A percentile compares a stretch with the other conserved stretches of the same genome.
Conservation (phyloP, 495 filamentous ascomycete species). For the Penicillium desertorum region DNA sequence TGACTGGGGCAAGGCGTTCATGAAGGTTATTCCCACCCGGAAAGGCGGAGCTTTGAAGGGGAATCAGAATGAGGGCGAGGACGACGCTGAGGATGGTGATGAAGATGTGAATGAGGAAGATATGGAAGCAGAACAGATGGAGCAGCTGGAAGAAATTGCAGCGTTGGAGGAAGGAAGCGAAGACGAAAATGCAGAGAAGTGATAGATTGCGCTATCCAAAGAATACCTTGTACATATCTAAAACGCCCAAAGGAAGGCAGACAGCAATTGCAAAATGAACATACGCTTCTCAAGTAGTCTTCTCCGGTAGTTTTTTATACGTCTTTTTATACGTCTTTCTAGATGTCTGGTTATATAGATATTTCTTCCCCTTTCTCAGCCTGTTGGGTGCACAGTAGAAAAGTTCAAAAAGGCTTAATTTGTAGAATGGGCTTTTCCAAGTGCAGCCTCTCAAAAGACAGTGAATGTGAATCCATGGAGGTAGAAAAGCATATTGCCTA, state of each 20-base stretch:
- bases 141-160: constrained; percentile 14
- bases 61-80: constrained; percentile 25
- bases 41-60: constrained; percentile 67
- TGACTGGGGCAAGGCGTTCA: constrained; percentile 88
- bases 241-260: neutral
- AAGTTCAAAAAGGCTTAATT: too few relatives aligned
- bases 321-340: too few relatives aligned
- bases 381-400: too few relatives aligned
- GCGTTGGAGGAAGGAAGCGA: constrained; percentile 15
- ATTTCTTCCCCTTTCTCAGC: too few relatives aligned
- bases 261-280: too few relatives aligned
- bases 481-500: constrained; percentile 2
- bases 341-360: too few relatives aligned
- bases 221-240: neutral
- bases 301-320: too few relatives aligned
- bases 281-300: neutral
- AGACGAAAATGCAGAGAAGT: constrained; percentile 12
- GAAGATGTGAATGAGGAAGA: constrained; percentile 35
- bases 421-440: too few relatives aligned
- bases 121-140: constrained; percentile 21
- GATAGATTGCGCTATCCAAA: neutral
- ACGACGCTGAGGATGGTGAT: constrained; percentile 26
- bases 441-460: neutral
- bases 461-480: neutral
- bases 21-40: constrained; percentile 78